A percentile compares a stretch with the other conserved stretches of the same genome.
Conservation (phyloP, 305 asterid genomes). For the Andrographis paniculata region DNA sequence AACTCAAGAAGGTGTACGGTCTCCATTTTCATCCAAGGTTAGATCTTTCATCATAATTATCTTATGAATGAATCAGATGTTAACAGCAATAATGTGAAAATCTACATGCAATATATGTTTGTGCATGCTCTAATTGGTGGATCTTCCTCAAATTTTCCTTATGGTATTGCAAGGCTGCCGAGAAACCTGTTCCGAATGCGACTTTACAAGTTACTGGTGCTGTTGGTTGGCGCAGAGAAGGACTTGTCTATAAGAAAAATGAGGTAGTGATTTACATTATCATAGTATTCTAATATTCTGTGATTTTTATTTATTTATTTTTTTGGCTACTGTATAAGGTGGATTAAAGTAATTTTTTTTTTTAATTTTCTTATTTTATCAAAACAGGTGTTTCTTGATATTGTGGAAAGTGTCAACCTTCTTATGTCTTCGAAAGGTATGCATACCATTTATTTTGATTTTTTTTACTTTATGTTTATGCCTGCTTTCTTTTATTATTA, state of each 20-base stretch:
- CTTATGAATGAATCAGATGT: too few species aligned
- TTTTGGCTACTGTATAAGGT: conserved; percentile 8
- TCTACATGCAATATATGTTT: too few species aligned
- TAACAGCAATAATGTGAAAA: too few species aligned
- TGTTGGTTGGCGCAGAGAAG: conserved; percentile 99
- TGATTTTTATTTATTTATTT: not conserved
- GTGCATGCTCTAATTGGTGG: too few species aligned
- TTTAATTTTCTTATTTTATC: too few species aligned
- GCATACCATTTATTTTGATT: conserved; percentile 3
- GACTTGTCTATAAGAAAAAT: conserved; percentile 90
- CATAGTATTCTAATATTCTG: not conserved
- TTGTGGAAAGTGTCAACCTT: conserved; percentile 97
- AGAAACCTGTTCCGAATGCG: conserved; percentile 96
- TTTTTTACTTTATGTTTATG: conserved; percentile 1
- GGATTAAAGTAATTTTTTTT: conserved; percentile 14
- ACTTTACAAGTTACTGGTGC: conserved; percentile 99
- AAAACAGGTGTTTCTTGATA: conserved; percentile 88
- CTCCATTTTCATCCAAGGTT: conserved; percentile 98
- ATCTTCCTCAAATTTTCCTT: too few species aligned
- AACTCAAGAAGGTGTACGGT: conserved; percentile 98
- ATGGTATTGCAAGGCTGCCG: conserved; percentile 76
- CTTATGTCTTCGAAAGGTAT: conserved; percentile 98
- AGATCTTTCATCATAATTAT: conserved; percentile 20
- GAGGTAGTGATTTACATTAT: conserved; percentile 47
- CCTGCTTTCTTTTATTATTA: conserved; percentile 14